Base-by-base conservation (phyloP, 1,284 basidiomycete genomes). In the Rhodotorula sp. region DNA sequence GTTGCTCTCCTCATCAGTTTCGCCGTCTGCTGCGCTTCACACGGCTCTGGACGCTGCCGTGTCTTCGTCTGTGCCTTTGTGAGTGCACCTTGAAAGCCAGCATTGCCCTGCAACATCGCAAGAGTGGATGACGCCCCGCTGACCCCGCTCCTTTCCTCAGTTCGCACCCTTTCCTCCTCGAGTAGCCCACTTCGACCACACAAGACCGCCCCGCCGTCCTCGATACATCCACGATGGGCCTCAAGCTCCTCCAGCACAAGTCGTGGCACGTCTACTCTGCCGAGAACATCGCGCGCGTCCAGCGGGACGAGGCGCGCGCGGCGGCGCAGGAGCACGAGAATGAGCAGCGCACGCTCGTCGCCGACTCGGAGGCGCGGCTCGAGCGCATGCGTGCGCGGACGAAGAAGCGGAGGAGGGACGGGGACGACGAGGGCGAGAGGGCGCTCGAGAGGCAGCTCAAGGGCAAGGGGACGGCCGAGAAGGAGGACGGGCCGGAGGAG, bases 381-480 rank as follows among this genome's bases (percentile, higher is more conserved):
- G 73, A 74, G 25, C 62, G 74, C 14, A 66, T 76, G 68, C 54
- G 70, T 23, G 25, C 44, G 5, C 16, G n/a, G 21, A 14, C 46
- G 10, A 72, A 68, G 66, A 66, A 66, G 54, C 65, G 68, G 42
- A 13, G 57, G 12, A 61, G 64, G 17, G 69, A 72, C 25, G 58
- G 64, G 17, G 76, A 77, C 41, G 53, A 61, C 23, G 71, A 71
- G 19, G 77, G 66, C 16, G 77, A 76, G 61, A 57, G 58, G 46
- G 67, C 60, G 41, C 64, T 78, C 34, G 77, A 78, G 25, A n/a
- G 69, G 42, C 77, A 79, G 67, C 66, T 78, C 21, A 62, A 46
- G 21, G 68, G 73, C 14, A 69, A 66, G 44, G 50, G 46, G 61
- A 25, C 34, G 21, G 45, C 61, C 12, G 42, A 57, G n/a, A 57